Evolutionary conservation across 768 basidiomycete genomes (phyloP).

Genomic region (Suillus fuscotomentosus): DNA sequence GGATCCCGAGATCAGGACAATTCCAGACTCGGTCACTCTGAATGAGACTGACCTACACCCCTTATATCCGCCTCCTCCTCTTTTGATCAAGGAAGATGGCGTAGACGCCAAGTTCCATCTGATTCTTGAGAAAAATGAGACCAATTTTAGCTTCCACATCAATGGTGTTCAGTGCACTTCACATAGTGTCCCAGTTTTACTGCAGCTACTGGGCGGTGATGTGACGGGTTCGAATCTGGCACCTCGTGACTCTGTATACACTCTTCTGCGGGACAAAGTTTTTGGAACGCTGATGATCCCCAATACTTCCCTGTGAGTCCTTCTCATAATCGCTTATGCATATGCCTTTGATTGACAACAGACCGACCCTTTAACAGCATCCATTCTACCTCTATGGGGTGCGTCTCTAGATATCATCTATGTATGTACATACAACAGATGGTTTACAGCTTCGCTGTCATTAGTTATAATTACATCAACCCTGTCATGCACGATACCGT

Average conservation of each 20-base stretch:
- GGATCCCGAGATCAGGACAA: too few species aligned
- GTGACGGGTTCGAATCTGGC: slow-evolving; percentile 34
- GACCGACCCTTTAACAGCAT: slow-evolving; percentile 15
- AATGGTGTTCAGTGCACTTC: slow-evolving; percentile 34
- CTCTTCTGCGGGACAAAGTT: slow-evolving; percentile 42
- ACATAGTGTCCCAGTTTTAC: slow-evolving; percentile 40
- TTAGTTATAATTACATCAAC: background rate
- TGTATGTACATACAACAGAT: background rate
- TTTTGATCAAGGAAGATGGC: background rate
- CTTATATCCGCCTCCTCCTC: background rate
- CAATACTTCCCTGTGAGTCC: slow-evolving; percentile 10
- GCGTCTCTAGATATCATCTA: background rate
- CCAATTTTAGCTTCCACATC: slow-evolving; percentile 22
- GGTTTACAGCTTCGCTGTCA: background rate
- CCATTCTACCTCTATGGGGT: slow-evolving; percentile 21
- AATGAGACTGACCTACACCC: too few species aligned
- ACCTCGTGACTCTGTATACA: slow-evolving; percentile 41
- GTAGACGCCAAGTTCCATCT: slow-evolving; percentile 36
- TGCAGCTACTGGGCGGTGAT: slow-evolving; percentile 45
- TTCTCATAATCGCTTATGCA: background rate
- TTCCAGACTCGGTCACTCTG: too few species aligned
- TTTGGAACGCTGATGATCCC: slow-evolving; percentile 7
- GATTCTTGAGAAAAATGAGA: slow-evolving; percentile 23
- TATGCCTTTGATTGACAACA: background rate
- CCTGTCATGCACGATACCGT: background rate